Base-by-base conservation (phyloP, 768 basidiomycete species). In the Coprinellus aureogranulatus region DNA sequence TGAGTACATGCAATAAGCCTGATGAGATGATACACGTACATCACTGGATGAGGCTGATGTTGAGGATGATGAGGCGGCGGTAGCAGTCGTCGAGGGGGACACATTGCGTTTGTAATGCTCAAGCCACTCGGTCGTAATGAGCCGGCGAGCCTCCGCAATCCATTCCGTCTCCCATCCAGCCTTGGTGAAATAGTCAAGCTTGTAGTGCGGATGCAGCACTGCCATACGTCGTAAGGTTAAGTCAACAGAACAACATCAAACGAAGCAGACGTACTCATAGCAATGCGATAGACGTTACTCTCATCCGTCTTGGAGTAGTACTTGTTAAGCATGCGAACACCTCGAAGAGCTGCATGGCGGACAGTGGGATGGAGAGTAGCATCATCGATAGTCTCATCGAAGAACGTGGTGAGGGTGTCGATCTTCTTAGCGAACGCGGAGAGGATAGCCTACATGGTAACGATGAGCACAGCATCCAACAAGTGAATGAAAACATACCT, bases 191-290 rank as follows among this genome's bases (percentile, higher is more conserved):
- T 75, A 76, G 11, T 60, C 53, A 1, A 73, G 63, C 61, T 75
- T 75, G 65, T 74, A 65, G 0, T 56, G 53, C 0, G 74, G 74
- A 53, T 75, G 74, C 2, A 75, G 65, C 18, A 75, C 74, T 77
- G 25, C 26, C 34, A 27, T 12, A 10, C 22, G 28, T 18, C 18
- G 16, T 26, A 5, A 26, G 8, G 34, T 16, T 31, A 42, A 40
- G 4, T 23, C 4, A 40, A 23, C 9, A 25, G 8, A 39, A 0
- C n/a, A 12, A 44, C 26, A n/a, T 27, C n/a, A 46, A 20, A 25
- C 31, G 44, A 52, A 5, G 45, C 20, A 18, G 10, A 67, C 67
- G 23, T 64, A 74, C 72, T 58, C 66, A 74, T 70, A 0, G 70
- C 70, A 57, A 74, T 68, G 1, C 64, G 53, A 55, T 70, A 75